Evolutionary conservation across 2,329 filamentous ascomycete species (phyloP).

Genomic region (Pseudofabraea citricarpa): DNA sequence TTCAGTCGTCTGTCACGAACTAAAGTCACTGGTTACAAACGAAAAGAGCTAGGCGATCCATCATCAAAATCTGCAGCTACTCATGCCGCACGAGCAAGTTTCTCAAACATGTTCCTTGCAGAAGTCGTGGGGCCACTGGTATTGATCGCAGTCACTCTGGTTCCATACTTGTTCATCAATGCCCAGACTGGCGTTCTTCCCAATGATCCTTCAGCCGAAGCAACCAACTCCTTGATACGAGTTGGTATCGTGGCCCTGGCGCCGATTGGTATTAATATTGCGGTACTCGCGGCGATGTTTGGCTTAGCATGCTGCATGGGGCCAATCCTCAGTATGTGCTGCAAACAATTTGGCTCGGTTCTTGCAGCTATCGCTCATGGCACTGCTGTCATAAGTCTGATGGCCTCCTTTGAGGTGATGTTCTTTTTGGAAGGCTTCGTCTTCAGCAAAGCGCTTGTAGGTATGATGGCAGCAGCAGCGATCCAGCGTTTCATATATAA

Average conservation of each 20-base stretch:
- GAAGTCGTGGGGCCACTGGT: constrained; percentile 85
- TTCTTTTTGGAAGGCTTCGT: constrained; percentile 88
- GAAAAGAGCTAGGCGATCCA: constrained; percentile 86
- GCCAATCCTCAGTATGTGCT: constrained; percentile 93
- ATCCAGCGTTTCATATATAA: constrained; percentile 95
- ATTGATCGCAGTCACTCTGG: constrained; percentile 70
- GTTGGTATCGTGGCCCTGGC: constrained; percentile 77
- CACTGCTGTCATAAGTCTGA: constrained; percentile 79
- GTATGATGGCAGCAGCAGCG: constrained; percentile 85
- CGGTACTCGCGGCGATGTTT: constrained; percentile 74
- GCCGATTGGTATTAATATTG: constrained; percentile 85
- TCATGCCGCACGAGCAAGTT: constrained; percentile 81
- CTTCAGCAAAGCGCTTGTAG: constrained; percentile 75
- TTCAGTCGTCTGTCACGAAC: constrained; percentile 95
- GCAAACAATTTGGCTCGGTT: constrained; percentile 98
- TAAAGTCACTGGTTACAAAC: constrained; percentile 95
- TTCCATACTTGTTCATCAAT: constrained; percentile 96
- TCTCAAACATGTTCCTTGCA: constrained; percentile 88
- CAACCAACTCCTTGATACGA: constrained; percentile 72
- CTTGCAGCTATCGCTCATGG: constrained; percentile 91
- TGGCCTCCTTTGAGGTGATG: constrained; percentile 90
- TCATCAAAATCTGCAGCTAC: constrained; percentile 82
- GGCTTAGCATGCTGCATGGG: constrained; percentile 98
- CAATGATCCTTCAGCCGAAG: constrained; percentile 32
- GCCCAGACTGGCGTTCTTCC: constrained; percentile 76